These are phyloP conservation scores for Narthecium ossifragum DNA, from an alignment of 106 monocot species.

Conservation along the genomic window DNA sequence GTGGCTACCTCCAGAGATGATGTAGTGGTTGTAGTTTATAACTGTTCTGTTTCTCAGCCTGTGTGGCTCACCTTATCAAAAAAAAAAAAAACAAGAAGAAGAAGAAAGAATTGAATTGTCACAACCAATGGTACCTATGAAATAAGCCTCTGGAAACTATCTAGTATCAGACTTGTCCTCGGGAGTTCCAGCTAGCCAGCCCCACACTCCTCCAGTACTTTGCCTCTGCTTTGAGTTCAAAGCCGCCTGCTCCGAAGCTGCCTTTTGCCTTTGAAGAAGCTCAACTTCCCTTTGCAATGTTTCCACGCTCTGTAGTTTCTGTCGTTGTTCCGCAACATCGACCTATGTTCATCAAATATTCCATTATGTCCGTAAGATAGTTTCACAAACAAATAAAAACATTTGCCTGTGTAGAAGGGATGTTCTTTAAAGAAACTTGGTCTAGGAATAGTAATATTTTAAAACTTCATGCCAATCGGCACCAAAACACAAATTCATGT, in stretches of 20 bases:
- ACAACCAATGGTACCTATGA: neutral
- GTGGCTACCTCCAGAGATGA: neutral
- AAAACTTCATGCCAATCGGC: neutral
- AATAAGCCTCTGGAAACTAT: neutral
- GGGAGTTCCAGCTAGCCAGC: conserved; percentile 74
- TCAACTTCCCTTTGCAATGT: conserved; percentile 70
- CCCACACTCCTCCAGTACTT: conserved; percentile 75
- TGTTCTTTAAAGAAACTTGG: neutral
- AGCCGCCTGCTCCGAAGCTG: conserved; percentile 64
- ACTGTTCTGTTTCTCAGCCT: too few species aligned
- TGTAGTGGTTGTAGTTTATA: neutral
- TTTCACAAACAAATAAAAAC: neutral
- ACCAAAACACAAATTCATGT: neutral
- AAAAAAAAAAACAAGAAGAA: neutral
- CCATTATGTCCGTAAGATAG: too few species aligned
- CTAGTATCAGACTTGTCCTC: conserved; percentile 26
- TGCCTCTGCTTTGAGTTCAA: conserved; percentile 56
- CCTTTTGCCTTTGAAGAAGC: conserved; percentile 63
- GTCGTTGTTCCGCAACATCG: conserved; percentile 74
- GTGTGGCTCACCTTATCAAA: too few species aligned
- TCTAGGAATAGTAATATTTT: neutral
- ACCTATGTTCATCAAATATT: conserved; percentile 29
- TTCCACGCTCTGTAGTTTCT: conserved; percentile 68
- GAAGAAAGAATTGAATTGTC: neutral
- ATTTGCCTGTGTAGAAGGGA: neutral